Evolutionary conservation across 441 rosid species (phyloP).

Genomic region (Biscutella auriculata): DNA sequence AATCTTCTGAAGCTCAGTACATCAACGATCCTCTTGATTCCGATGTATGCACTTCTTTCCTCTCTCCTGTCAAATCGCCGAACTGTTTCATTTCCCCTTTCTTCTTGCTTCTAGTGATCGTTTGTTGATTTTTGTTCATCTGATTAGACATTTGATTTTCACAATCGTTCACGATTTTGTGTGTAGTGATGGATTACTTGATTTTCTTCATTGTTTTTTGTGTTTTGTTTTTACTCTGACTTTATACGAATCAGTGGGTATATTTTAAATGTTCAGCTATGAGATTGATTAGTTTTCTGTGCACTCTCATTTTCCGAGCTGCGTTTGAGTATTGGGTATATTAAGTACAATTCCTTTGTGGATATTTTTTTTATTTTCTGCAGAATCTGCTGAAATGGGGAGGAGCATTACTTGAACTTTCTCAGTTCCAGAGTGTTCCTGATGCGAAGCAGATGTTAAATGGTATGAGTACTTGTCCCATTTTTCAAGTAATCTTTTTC

Average conservation of each 20-base stretch:
- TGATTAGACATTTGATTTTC: neutral
- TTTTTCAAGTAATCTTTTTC: neutral
- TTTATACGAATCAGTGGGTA: neutral
- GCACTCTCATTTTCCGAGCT: neutral
- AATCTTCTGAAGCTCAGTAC: slow-evolving; percentile 35
- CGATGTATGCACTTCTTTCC: slow-evolving; percentile 25
- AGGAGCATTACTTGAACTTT: slow-evolving; percentile 47
- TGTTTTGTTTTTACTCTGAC: neutral
- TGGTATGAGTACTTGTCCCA: slow-evolving; percentile 17
- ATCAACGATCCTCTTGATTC: slow-evolving; percentile 38
- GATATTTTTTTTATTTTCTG: neutral
- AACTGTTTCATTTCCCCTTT: neutral
- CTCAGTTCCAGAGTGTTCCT: slow-evolving; percentile 38
- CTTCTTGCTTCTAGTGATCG: neutral
- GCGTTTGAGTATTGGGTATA: neutral
- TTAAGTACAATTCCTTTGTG: neutral
- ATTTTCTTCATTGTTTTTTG: neutral
- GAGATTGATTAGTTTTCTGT: neutral
- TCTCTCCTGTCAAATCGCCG: neutral
- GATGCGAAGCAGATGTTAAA: slow-evolving; percentile 41
- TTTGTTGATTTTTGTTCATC: neutral
- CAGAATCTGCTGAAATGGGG: slow-evolving; percentile 60
- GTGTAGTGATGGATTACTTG: neutral
- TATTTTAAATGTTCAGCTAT: too few relatives aligned
- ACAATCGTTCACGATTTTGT: neutral